These are phyloP conservation scores for Sporothrix curviconia DNA, from an alignment of 2,329 filamentous ascomycete species.

Conservation along the genomic window DNA sequence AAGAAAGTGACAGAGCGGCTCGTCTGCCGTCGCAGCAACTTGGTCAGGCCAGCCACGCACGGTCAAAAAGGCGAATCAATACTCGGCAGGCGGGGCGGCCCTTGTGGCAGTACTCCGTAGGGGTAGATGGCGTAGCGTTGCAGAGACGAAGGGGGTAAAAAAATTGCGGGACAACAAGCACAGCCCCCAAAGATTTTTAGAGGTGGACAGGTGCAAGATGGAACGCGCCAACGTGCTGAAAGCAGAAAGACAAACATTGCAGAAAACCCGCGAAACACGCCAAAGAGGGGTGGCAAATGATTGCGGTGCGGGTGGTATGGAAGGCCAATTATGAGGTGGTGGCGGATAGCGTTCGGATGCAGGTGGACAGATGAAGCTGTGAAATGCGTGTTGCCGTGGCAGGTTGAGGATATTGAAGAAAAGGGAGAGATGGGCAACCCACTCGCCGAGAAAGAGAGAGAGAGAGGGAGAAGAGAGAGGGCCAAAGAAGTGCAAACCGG, in stretches of 20 bases:
- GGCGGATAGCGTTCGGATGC: constrained; percentile 3
- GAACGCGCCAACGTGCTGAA: background rate
- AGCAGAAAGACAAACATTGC: background rate
- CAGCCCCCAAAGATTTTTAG: no score
- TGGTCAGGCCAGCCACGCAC: constrained; percentile 2
- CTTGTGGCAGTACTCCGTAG: constrained; percentile 1
- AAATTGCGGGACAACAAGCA: constrained; percentile 11
- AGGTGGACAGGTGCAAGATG: background rate
- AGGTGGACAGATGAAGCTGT: constrained; percentile 8
- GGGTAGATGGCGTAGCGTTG: constrained; percentile 5
- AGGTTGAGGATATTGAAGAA: background rate
- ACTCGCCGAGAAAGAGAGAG: background rate
- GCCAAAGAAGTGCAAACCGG: no score
- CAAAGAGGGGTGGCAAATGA: background rate
- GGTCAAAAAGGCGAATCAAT: background rate
- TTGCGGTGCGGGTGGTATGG: constrained; percentile 1
- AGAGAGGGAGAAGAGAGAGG: background rate
- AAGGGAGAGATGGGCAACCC: background rate
- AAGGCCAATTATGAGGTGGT: background rate
- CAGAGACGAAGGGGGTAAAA: no score
- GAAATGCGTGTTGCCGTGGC: constrained; percentile 1
- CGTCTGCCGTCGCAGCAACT: background rate
- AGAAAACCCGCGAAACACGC: background rate
- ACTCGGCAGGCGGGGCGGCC: constrained; percentile 1
- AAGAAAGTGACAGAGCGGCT: background rate